A percentile compares a stretch with the other conserved stretches of the same genome.
phyloP scores from a whole-genome alignment of 208 protist species.

The Leishmania martiniquensis region DNA sequence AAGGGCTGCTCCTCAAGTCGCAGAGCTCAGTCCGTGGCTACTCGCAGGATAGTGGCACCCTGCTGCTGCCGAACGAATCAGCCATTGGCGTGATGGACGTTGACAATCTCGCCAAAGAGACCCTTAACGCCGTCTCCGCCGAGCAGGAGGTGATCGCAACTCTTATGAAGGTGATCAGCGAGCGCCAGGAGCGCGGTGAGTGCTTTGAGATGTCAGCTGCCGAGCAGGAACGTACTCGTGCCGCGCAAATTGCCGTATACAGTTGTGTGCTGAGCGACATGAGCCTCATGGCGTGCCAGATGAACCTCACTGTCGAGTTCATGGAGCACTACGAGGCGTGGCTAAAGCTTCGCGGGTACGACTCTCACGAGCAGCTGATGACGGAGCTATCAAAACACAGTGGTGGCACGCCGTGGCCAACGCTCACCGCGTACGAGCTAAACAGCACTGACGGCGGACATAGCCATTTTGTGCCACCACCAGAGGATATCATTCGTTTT shows the following conservation, averaged over 20 bases:
- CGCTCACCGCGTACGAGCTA: conserved; percentile 19
- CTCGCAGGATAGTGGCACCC: conserved; percentile 11
- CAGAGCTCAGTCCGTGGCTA: background rate
- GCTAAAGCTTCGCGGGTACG: conserved; percentile 62
- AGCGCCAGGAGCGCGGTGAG: conserved; percentile 48
- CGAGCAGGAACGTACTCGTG: conserved; percentile 51
- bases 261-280: conserved; percentile 81
- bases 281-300: conserved; percentile 64
- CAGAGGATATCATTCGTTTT: conserved; percentile 28
- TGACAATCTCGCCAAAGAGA: conserved; percentile 31
- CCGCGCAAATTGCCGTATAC: conserved; percentile 73
- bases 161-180: conserved; percentile 62
- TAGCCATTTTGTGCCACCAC: conserved; percentile 43
- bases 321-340: conserved; percentile 73
- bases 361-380: conserved; percentile 59
- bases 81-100: conserved; percentile 34
- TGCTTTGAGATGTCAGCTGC: conserved; percentile 45
- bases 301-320: conserved; percentile 51
- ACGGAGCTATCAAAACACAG: conserved; percentile 36
- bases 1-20: conserved; percentile 12
- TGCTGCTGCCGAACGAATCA: conserved; percentile 9
- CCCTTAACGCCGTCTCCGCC: conserved; percentile 44
- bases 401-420: conserved; percentile 33
- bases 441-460: conserved; percentile 1
- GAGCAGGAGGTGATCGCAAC: conserved; percentile 67